phyloP scores from a whole-genome alignment of 164 flowering plant species.

The Annona cherimola region DNA sequence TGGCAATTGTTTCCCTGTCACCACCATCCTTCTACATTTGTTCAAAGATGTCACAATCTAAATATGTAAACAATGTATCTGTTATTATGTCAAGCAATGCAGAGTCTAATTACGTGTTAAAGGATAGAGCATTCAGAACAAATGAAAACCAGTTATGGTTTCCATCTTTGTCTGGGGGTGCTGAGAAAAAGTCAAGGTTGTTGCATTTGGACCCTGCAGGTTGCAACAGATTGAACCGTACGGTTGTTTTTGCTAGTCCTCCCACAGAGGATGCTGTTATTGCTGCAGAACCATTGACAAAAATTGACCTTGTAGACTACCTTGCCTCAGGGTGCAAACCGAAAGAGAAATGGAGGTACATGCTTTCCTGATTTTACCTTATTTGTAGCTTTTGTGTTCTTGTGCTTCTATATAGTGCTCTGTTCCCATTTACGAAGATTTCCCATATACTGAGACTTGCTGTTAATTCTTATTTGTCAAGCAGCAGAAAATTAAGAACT shows the following conservation, averaged over 20 bases:
- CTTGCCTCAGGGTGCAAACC: slow-evolving; percentile 99
- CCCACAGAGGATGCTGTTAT: slow-evolving; percentile 84
- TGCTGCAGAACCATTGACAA: slow-evolving; percentile 80
- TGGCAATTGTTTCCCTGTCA: slow-evolving; percentile 39
- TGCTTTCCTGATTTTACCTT: not conserved
- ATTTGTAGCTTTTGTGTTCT: not conserved
- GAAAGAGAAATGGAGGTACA: slow-evolving; percentile 91
- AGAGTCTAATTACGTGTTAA: slow-evolving; percentile 7
- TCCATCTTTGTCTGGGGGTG: slow-evolving; percentile 25
- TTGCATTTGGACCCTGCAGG: slow-evolving; percentile 17
- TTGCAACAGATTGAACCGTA: slow-evolving; percentile 25
- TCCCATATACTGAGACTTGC: too few relatives aligned
- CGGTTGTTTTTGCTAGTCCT: slow-evolving; percentile 87
- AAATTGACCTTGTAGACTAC: slow-evolving; percentile 83
- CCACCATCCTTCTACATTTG: slow-evolving; percentile 22
- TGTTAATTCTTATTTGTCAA: too few relatives aligned
- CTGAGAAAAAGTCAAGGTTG: slow-evolving; percentile 12
- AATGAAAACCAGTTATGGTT: slow-evolving; percentile 23
- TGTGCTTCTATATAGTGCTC: not conserved
- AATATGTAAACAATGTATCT: slow-evolving; percentile 17
- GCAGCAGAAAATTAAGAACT: too few relatives aligned
- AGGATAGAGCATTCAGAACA: slow-evolving; percentile 15
- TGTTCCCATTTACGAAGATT: not conserved
- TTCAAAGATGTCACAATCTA: slow-evolving; percentile 20
- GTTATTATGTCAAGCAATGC: slow-evolving; percentile 10